Evolutionary conservation across 257 asterid species (phyloP).

Genomic region (Gentiana macrophylla): DNA sequence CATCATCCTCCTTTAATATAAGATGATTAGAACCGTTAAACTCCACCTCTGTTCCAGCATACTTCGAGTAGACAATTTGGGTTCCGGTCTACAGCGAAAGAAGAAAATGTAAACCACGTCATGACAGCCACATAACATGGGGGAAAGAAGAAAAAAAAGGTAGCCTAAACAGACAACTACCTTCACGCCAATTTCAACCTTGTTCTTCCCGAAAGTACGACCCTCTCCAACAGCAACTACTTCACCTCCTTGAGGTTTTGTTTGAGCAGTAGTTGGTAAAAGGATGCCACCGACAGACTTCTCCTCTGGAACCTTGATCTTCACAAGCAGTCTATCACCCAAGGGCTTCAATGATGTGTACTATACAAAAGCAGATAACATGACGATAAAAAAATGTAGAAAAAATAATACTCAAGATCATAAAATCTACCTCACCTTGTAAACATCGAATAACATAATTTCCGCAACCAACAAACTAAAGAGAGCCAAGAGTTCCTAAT

Average conservation of each 20-base stretch:
- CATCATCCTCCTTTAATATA: slow-evolving; percentile 88
- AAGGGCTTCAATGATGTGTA: slow-evolving; percentile 91
- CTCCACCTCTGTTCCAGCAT: slow-evolving; percentile 95
- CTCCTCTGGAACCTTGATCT: slow-evolving; percentile 73
- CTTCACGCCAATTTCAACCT: slow-evolving; percentile 69
- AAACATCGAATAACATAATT: no score
- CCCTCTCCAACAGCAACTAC: slow-evolving; percentile 96
- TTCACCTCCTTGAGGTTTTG: slow-evolving; percentile 81
- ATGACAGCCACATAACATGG: not conserved
- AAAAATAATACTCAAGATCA: not conserved
- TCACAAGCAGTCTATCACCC: slow-evolving; percentile 89
- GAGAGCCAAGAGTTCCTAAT: no score
- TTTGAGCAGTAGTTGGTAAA: slow-evolving; percentile 63
- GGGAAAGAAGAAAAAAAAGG: no score
- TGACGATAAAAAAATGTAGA: not conserved
- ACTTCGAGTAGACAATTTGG: slow-evolving; percentile 79
- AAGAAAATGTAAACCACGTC: not conserved
- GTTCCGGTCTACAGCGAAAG: slow-evolving; percentile 48
- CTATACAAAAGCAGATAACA: slow-evolving; percentile 24
- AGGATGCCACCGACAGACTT: slow-evolving; percentile 84
- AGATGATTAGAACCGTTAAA: slow-evolving; percentile 73
- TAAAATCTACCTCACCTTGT: no score
- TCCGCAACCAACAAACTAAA: no score
- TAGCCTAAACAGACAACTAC: slow-evolving; percentile 19
- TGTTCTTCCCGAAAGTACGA: slow-evolving; percentile 61